A percentile compares a stretch with the other conserved stretches of the same genome.
Evolutionary conservation across 345 rosid species (phyloP).

Genomic region (Salix brachista): DNA sequence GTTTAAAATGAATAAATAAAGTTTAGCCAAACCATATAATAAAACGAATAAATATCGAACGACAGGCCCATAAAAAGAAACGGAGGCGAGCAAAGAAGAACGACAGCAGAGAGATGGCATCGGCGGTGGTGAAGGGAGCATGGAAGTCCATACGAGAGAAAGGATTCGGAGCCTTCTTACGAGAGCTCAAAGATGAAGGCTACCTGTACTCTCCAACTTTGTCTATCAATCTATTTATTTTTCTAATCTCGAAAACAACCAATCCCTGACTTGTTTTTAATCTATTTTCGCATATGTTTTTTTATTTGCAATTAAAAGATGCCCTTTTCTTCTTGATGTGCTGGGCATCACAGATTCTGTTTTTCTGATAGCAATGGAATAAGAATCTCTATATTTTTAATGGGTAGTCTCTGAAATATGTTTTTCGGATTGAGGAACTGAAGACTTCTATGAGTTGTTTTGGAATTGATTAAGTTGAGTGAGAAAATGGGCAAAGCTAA

Average conservation of each 20-base stretch:
- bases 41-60: neutral
- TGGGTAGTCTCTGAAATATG: too few relatives aligned
- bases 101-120: slow-evolving; percentile 55
- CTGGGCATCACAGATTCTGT: too few relatives aligned
- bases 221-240: neutral
- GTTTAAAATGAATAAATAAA: too few relatives aligned
- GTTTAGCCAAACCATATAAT: neutral
- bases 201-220: slow-evolving; percentile 34
- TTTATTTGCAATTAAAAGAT: too few relatives aligned
- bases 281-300: too few relatives aligned
- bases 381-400: too few relatives aligned
- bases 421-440: too few relatives aligned
- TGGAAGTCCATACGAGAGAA: slow-evolving; percentile 61
- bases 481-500: too few relatives aligned
- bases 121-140: slow-evolving; percentile 62
- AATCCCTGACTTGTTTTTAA: neutral
- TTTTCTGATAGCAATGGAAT: too few relatives aligned
- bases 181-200: slow-evolving; percentile 73
- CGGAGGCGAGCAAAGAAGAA: neutral
- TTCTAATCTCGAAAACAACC: neutral
- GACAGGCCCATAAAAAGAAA: neutral
- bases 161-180: slow-evolving; percentile 62
- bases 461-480: too few relatives aligned
- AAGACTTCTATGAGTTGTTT: too few relatives aligned
- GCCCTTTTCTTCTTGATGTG: too few relatives aligned